Evolutionary conservation across 805 yeast species (phyloP).

Genomic region (Deakozyma indianensis): DNA sequence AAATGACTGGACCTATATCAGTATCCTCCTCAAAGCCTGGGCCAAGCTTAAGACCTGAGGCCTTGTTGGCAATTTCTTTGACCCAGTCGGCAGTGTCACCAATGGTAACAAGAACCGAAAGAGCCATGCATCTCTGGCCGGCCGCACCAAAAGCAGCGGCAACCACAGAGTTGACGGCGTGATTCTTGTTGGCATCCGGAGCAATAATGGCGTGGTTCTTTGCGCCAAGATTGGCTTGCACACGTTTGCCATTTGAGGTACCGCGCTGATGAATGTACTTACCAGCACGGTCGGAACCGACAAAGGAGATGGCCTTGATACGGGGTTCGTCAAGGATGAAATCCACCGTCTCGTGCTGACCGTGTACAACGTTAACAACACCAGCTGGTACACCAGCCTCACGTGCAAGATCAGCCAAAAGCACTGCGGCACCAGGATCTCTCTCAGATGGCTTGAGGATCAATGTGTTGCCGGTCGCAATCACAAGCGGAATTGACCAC

Average conservation of each 20-base stretch:
- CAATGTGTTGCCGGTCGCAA: constrained; percentile 62
- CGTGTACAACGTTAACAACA: constrained; percentile 58
- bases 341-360: constrained; percentile 59
- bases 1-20: constrained; percentile 62
- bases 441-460: constrained; percentile 59
- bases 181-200: constrained; percentile 57
- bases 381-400: constrained; percentile 71
- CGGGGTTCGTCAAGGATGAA: constrained; percentile 57
- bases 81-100: constrained; percentile 55
- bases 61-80: constrained; percentile 41
- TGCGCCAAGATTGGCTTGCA: constrained; percentile 67
- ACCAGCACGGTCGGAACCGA: constrained; percentile 70
- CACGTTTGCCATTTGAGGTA: constrained; percentile 55
- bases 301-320: constrained; percentile 64
- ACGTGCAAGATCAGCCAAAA: constrained; percentile 54
- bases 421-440: constrained; percentile 71
- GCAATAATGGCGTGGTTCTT: constrained; percentile 62
- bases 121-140: constrained; percentile 75
- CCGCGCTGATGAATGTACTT: constrained; percentile 56
- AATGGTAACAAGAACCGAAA: constrained; percentile 58
- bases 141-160: constrained; percentile 79
- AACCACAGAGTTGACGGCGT: constrained; percentile 48
- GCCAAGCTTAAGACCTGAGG: constrained; percentile 41
- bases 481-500: constrained; percentile 48
- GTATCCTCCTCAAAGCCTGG: constrained; percentile 52